A percentile compares a stretch with the other conserved stretches of the same genome.
Conservation (phyloP, 768 basidiomycete species). For the Auriscalpium orientale region DNA sequence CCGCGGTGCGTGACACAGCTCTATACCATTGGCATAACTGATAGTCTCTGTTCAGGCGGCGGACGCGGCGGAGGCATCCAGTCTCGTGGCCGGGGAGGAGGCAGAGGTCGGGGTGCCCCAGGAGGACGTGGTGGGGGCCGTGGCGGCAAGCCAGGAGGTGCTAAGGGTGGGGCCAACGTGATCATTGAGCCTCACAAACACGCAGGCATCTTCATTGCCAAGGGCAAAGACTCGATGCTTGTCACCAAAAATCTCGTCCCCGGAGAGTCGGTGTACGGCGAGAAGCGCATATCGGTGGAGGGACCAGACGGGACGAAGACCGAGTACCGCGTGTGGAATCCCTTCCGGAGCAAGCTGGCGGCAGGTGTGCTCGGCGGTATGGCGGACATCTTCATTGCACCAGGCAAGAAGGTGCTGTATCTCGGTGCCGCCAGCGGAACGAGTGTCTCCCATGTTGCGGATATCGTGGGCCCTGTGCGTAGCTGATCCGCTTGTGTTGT, state of each 20-base stretch:
- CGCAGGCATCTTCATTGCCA: slow-evolving; percentile 91
- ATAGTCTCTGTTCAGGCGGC: neutral
- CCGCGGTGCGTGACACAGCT: slow-evolving; percentile 8
- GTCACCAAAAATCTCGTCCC: slow-evolving; percentile 98
- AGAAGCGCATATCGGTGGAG: slow-evolving; percentile 92
- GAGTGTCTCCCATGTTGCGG: slow-evolving; percentile 96
- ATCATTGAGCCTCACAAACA: slow-evolving; percentile 95
- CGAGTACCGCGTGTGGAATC: slow-evolving; percentile 99
- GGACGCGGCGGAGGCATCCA: slow-evolving; percentile 19
- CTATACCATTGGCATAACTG: neutral
- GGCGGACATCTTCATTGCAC: slow-evolving; percentile 86
- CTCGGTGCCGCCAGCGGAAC: slow-evolving; percentile 97
- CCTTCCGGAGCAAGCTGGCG: slow-evolving; percentile 93
- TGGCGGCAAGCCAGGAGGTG: slow-evolving; percentile 34
- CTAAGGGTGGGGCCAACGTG: slow-evolving; percentile 77
- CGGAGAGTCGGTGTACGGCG: slow-evolving; percentile 96
- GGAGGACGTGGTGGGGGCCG: slow-evolving; percentile 26
- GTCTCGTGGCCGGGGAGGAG: slow-evolving; percentile 19
- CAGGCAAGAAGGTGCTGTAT: slow-evolving; percentile 94
- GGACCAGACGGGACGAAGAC: slow-evolving; percentile 74
- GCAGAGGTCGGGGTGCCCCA: slow-evolving; percentile 31
- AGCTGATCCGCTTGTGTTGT: neutral
- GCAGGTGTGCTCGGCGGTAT: slow-evolving; percentile 95
- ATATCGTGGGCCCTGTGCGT: slow-evolving; percentile 92
- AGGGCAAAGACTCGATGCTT: slow-evolving; percentile 93